phyloP scores from a whole-genome alignment of 2,329 filamentous ascomycete species.

The Scedosporium minutisporum region DNA sequence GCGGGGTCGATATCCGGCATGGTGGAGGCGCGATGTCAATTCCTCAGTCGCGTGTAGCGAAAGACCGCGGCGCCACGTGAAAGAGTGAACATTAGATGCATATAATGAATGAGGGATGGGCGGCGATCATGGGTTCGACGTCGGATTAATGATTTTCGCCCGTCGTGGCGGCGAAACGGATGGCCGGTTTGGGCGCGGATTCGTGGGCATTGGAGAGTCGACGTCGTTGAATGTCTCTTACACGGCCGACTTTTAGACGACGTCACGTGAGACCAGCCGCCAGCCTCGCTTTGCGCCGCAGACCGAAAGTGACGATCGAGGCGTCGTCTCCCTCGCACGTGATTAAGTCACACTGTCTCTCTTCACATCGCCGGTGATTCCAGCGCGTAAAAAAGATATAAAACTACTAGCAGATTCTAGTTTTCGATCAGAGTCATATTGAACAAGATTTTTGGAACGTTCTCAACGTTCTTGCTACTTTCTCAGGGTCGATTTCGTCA shows the following conservation, averaged over 20 bases:
- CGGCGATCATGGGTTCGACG: constrained; percentile 32
- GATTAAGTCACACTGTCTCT: too few relatives aligned
- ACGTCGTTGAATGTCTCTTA: constrained; percentile 1
- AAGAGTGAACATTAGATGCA: constrained; percentile 33
- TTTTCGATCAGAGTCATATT: too few relatives aligned
- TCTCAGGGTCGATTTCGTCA: too few relatives aligned
- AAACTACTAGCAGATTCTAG: too few relatives aligned
- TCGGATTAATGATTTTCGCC: constrained; percentile 35
- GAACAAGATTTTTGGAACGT: too few relatives aligned
- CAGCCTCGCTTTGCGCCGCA: not conserved
- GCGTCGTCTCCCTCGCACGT: too few relatives aligned
- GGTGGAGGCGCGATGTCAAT: constrained; percentile 17
- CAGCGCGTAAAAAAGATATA: too few relatives aligned
- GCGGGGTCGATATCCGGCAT: constrained; percentile 66
- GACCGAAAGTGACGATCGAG: too few relatives aligned
- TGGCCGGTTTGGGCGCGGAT: constrained; percentile 4
- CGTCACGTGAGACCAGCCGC: constrained; percentile 1
- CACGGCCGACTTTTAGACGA: not conserved
- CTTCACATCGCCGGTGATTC: too few relatives aligned
- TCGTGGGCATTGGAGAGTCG: constrained; percentile 1
- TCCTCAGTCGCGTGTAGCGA: constrained; percentile 36
- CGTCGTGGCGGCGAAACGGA: constrained; percentile 23
- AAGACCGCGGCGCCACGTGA: constrained; percentile 34
- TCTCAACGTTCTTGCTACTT: too few relatives aligned
- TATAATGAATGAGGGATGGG: constrained; percentile 22